Evolutionary conservation across 169 alveolate species (phyloP), one percentile per base, ranked within the genome.

Genomic region (Cyclospora cayetanensis): DNA sequence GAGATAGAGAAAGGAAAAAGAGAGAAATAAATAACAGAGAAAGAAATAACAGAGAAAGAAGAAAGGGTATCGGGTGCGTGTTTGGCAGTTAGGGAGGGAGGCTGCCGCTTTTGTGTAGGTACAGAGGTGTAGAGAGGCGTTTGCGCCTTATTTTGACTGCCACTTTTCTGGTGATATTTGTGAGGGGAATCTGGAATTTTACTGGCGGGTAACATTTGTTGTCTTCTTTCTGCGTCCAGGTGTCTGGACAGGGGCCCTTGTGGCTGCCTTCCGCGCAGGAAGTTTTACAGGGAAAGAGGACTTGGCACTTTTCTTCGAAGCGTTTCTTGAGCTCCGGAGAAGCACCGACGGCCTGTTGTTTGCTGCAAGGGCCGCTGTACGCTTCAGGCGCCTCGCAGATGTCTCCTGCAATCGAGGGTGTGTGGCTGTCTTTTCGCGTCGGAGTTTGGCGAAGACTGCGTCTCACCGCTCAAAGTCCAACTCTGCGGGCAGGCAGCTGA

Each of bases 341-440:
- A 31, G 77, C 77, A 31, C 46, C 77, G 27, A 42, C 77, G 27
- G 77, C 43, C 34, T 65, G 34, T 27, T 65, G 77, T 29, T 25
- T 65, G 77, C 77, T 65, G 77, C 77, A 65, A 18, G 77, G 77
- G 43, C 77, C 77, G 5, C 42, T 65, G 77, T 65, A 65, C 77
- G 9, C 77, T 25, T n/a, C 77, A 25, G 77, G 77, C 46, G 77
- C 77, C 77, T 65, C 77, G 41, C 77, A 65, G 15, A 27, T 25
- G 2, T 65, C 77, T 2, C 77, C 77, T 65, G 39, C 5, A 15
- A 60, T 15, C 3, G n/a, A n/a, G n/a, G n/a, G n/a, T n/a, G n/a
- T n/a, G n/a, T n/a, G n/a, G n/a, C n/a, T n/a, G n/a, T n/a, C n/a
- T n/a, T n/a, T n/a, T n/a, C n/a, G n/a, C n/a, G n/a, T n/a, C n/a